Evolutionary conservation across 2,329 filamentous ascomycete genomes (phyloP), one percentile per base, ranked within the genome.

Genomic region (Alternaria brassicae): DNA sequence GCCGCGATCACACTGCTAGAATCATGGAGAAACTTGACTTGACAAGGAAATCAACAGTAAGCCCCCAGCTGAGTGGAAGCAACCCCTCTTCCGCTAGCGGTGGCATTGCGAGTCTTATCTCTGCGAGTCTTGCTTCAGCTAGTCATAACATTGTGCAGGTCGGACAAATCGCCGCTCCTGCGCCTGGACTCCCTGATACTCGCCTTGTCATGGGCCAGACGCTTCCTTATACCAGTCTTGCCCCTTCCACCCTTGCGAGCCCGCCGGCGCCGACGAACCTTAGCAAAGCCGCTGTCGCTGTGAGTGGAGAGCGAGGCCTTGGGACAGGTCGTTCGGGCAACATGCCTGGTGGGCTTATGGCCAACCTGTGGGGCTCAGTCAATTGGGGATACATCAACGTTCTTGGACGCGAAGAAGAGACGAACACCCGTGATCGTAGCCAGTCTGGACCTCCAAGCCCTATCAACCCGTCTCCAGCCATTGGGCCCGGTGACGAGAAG

Each of bases 11-110:
- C 76, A 91, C 92, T 8, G 87, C 92, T 19, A 88, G 93, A 60
- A 92, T 98, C 63, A 97, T 97, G 76, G 92, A 96, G 75, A 97
- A 93, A 77, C 85, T 97, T 42, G 94, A 97, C 77, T 83, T 97
- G 57, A 91, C 96, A 76, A 88, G 94, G 65, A 96, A 94, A 74
- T 84, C 89, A 36, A 87, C 88, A 6, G 86, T 89, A 61, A 83
- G 84, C 23, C 79, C 79, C 28, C 79, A 80, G 61, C 71, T 78
- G 17, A 78, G 78, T 61, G 71, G 70, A 55, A 78, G 67, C 69
- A 75, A 77, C 21, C 75, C 78, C 34, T 79, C 75, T 53, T 80
- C 80, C 25, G 77, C 84, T 12, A 84, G 86, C 19, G 82, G 84
- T 56, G 93, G 93, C 27, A 93, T 97, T 67, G 91, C 92, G 34